Evolutionary conservation across 306 rosid genomes (phyloP).

Genomic region (Prunus davidiana): DNA sequence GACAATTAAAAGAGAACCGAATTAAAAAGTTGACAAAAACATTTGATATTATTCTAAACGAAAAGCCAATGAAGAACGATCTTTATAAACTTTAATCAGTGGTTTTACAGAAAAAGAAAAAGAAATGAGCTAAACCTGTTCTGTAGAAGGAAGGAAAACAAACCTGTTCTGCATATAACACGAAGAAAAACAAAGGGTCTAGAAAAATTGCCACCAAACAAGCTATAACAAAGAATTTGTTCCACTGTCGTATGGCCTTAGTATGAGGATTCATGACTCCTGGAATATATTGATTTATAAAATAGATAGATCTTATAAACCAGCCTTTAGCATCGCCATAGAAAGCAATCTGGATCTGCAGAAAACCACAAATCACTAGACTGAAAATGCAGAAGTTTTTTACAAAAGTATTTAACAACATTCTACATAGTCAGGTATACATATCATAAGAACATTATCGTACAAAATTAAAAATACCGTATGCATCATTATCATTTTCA

Average conservation of each 20-base stretch:
- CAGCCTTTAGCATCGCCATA: slow-evolving; percentile 55
- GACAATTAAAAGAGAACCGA: background rate
- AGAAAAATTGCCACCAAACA: slow-evolving; percentile 49
- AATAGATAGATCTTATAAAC: slow-evolving; percentile 28
- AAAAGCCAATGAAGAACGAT: background rate
- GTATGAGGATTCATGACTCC: slow-evolving; percentile 60
- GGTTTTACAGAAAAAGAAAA: slow-evolving; percentile 1
- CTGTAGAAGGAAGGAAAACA: background rate
- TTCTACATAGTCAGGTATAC: background rate
- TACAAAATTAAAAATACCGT: too few relatives aligned
- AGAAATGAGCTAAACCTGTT: background rate
- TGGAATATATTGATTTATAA: slow-evolving; percentile 33
- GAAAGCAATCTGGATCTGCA: slow-evolving; percentile 45
- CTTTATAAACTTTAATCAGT: background rate
- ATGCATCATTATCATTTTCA: background rate
- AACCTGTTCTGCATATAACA: slow-evolving; percentile 42
- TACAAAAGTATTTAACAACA: background rate
- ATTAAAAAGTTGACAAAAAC: background rate
- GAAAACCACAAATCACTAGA: slow-evolving; percentile 12
- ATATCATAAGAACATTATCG: background rate
- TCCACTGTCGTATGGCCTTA: slow-evolving; percentile 51
- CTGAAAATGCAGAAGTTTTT: background rate
- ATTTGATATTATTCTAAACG: background rate
- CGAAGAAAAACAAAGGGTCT: slow-evolving; percentile 59
- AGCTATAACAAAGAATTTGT: slow-evolving; percentile 40